Base-by-base conservation (phyloP, 495 filamentous ascomycete genomes). In the Chlorociboria aeruginascens region DNA sequence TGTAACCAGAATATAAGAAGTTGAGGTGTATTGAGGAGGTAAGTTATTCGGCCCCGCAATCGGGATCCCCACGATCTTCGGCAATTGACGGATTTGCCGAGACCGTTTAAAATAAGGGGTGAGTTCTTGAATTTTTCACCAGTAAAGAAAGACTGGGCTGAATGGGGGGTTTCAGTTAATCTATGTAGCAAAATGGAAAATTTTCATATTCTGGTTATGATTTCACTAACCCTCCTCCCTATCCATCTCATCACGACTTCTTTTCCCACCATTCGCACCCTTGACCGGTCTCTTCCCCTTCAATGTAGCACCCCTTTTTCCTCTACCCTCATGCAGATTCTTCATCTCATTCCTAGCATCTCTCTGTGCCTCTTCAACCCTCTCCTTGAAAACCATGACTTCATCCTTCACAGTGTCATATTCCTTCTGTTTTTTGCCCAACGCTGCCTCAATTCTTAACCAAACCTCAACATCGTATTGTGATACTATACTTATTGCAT, bases 401-500 rank as follows among this genome's bases (percentile, higher is more conserved):
- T 96, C 88, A 13, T 95, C 88, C 67, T 86, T 86, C 36, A 73
- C 71, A 1, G 62, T 65, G 43, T 79, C 63, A 53, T 82, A 82
- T 57, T 89, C 82, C 1, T 69, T 58, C 47, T 94, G 64, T 62
- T 89, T 78, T 65, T 76, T 83, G 13, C 83, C 83, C 16, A 98
- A 66, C 0, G 88, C 86, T 1, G 72, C 70, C 63, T 98, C 92
- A 34, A 95, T 93, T 8, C 93, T 65, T 56, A 84, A 66, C 67
- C 76, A 96, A 4, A 95, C 69, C 60, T 97, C 92, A 28, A 94
- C 59, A 56, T 97, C 92, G 50, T 96, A 97, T 60, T 98, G 92
- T 3, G 84, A 93, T 3, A 90, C 81, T 8, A 97, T 63, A 25
- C 71, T 81, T 35, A 95, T 74, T 1, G 89, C 87, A 31, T 83